phyloP scores from a whole-genome alignment of 2,329 filamentous ascomycete genomes.

The Talaromyces albobiverticillius region DNA sequence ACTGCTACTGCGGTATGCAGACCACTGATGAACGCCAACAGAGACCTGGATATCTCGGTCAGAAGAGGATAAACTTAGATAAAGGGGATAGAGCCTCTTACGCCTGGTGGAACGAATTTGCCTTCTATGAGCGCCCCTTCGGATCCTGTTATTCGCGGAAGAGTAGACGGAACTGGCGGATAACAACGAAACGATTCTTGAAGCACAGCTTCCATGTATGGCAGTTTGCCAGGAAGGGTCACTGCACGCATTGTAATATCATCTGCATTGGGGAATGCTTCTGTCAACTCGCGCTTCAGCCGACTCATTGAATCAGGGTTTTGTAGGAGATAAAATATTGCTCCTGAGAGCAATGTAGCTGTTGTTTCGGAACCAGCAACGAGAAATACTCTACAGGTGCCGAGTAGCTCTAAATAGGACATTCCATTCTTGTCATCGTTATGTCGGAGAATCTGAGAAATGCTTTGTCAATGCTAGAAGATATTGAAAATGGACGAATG shows the following conservation, averaged over 20 bases:
- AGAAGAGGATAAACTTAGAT: neutral
- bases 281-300: slow-evolving; percentile 40
- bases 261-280: slow-evolving; percentile 29
- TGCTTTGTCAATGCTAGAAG: neutral
- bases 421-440: slow-evolving; percentile 1
- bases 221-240: slow-evolving; percentile 20
- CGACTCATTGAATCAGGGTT: slow-evolving; percentile 31
- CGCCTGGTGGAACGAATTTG: slow-evolving; percentile 24
- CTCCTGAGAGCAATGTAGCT: slow-evolving; percentile 42
- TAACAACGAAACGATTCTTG: slow-evolving; percentile 45
- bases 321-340: slow-evolving; percentile 41
- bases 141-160: neutral
- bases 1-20: slow-evolving; percentile 42
- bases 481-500: neutral
- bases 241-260: slow-evolving; percentile 35
- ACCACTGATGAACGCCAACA: slow-evolving; percentile 46
- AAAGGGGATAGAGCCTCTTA: neutral
- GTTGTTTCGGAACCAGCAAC: slow-evolving; percentile 39
- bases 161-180: slow-evolving; percentile 25
- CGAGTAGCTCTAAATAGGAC: slow-evolving; percentile 8
- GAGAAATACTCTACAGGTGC: slow-evolving; percentile 1
- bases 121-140: slow-evolving; percentile 11
- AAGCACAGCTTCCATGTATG: slow-evolving; percentile 42
- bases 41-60: slow-evolving; percentile 24
- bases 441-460: slow-evolving; percentile 1